Conservation (phyloP, 2,329 filamentous ascomycete species). For the Scleromitrula shiraiana region DNA sequence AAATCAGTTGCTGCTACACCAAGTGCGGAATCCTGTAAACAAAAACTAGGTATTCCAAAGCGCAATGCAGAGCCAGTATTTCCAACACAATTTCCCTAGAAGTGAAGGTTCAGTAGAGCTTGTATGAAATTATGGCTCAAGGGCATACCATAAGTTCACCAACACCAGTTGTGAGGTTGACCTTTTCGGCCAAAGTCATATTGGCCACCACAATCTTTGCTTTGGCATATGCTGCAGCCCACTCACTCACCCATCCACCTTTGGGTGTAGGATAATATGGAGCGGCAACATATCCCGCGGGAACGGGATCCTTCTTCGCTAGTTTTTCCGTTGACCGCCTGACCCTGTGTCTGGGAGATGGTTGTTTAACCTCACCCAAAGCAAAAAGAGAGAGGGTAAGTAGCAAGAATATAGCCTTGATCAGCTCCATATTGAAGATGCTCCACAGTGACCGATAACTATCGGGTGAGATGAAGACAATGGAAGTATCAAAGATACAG, state of each 20-base stretch:
- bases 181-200: conserved; percentile 76
- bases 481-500: no score
- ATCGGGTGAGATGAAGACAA: no score
- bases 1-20: conserved; percentile 68
- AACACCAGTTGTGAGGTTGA: conserved; percentile 65
- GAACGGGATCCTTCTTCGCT: conserved; percentile 9
- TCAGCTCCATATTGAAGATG: not conserved
- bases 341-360: not conserved
- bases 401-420: conserved; percentile 1
- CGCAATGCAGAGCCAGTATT: conserved; percentile 66
- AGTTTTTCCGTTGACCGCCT: not conserved
- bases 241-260: conserved; percentile 50
- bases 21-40: conserved; percentile 62
- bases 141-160: conserved; percentile 56
- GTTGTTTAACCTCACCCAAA: not conserved
- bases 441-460: no score
- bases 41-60: conserved; percentile 64
- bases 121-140: not conserved
- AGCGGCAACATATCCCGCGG: conserved; percentile 22
- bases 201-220: conserved; percentile 59
- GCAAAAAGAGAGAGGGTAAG: conserved; percentile 1
- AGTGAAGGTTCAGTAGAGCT: not conserved
- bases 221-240: conserved; percentile 63
- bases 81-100: conserved; percentile 54
- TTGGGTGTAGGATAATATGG: conserved; percentile 28